Evolutionary conservation across 2,329 filamentous ascomycete species (phyloP).

Genomic region (Curvularia sp.): DNA sequence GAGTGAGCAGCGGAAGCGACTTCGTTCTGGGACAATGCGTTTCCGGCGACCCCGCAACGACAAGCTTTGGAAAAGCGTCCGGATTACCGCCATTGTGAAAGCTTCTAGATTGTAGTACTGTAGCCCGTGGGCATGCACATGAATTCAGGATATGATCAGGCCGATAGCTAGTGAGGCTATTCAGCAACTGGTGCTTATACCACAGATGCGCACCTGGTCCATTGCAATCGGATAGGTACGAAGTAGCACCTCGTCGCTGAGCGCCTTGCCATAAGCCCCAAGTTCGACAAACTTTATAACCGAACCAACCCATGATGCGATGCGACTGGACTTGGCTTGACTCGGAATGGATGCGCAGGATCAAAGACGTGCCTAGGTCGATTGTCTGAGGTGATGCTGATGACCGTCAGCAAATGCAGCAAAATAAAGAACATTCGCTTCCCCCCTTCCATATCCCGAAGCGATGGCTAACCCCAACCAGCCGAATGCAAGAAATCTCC

Average conservation of each 20-base stretch:
- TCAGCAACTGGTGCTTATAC: background rate
- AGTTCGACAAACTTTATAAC: background rate
- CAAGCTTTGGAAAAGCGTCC: background rate
- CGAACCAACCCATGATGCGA: background rate
- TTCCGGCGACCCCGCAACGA: conserved; percentile 12
- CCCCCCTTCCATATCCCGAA: background rate
- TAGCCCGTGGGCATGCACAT: background rate
- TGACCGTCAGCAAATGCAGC: background rate
- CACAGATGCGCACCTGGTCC: background rate
- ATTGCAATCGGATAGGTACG: background rate
- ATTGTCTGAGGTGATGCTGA: background rate
- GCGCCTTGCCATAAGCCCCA: background rate
- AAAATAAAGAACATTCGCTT: background rate
- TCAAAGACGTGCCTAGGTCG: background rate
- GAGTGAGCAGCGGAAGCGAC: conserved; percentile 10
- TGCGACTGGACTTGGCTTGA: background rate
- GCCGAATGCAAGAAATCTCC: background rate
- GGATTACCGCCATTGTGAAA: background rate
- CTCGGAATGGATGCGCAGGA: background rate
- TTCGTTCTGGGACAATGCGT: conserved; percentile 3
- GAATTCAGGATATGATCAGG: background rate
- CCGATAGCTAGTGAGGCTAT: background rate
- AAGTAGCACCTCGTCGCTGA: background rate
- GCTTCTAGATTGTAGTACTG: background rate
- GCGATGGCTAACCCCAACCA: background rate